phyloP scores from a whole-genome alignment of 495 filamentous ascomycete species.

The Xeromyces bisporus region DNA sequence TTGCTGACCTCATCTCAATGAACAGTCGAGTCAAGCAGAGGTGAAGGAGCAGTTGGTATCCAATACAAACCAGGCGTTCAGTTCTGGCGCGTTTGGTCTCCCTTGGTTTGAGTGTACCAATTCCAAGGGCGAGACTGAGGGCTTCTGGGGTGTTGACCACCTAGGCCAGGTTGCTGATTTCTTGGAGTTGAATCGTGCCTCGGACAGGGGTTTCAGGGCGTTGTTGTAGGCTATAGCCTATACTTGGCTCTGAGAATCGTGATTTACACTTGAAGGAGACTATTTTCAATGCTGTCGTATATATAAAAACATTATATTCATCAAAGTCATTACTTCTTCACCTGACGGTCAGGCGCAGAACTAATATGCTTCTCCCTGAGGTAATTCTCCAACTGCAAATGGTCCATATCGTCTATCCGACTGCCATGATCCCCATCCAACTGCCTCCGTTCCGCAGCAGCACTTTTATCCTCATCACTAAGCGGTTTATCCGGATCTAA shows the following conservation, averaged over 20 bases:
- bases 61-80: conserved; percentile 43
- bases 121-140: conserved; percentile 37
- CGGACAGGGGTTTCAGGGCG: conserved; percentile 16
- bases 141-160: conserved; percentile 57
- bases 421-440: conserved; percentile 7
- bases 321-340: background rate
- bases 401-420: conserved; percentile 14
- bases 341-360: conserved; percentile 1
- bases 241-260: background rate
- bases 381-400: conserved; percentile 17
- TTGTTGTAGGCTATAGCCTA: conserved; percentile 6
- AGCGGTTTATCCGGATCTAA: background rate
- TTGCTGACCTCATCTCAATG: conserved; percentile 2
- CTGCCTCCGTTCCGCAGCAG: too few relatives aligned
- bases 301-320: background rate
- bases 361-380: conserved; percentile 16
- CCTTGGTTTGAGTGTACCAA: conserved; percentile 57
- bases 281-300: background rate
- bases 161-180: conserved; percentile 46
- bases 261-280: background rate
- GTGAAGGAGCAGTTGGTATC: conserved; percentile 34
- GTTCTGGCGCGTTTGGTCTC: conserved; percentile 49
- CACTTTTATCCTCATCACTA: background rate
- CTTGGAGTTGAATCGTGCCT: conserved; percentile 33
- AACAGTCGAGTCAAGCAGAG: conserved; percentile 23